Base-by-base conservation (phyloP, 2,329 filamentous ascomycete genomes). In the Scleromitrula shiraiana region DNA sequence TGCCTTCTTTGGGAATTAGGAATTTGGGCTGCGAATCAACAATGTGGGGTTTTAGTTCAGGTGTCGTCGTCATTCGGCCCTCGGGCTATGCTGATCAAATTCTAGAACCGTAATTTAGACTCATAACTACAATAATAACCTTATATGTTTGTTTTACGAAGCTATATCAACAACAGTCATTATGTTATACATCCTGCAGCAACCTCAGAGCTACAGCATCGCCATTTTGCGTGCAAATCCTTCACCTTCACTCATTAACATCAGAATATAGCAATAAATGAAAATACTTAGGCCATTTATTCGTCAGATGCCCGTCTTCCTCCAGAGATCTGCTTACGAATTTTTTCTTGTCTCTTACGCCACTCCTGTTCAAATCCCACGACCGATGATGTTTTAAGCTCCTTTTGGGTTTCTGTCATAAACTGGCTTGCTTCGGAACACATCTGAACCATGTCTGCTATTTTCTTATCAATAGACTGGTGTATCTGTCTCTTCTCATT, bases 341-440 rank as follows among this genome's bases (percentile, higher is more conserved):
- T 55, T 3, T 14, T 30, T 14, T 56, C 54, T 41, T 64, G 60
- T 27, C 49, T 47, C 38, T 48, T 54, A 10, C 54, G 43, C 61
- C 62, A 64, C 19, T 56, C 50, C 35, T 52, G 53, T 29, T 60
- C 54, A 29, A 58, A 52, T 0, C 41, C 32, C 27, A 8, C 33
- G 2, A 56, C 26, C 2, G 55, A 19, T 17, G 52, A 51, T 26
- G 51, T 48, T 41, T 53, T 56, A 7, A 59, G 6, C 9, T 50
- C 44, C 22, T 56, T 24, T 10, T 41, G 46, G 6, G 45, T 51
- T 23, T 55, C 46, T 7, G 36, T 39, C 10, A 59, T 45, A 15
- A 40, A 41, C 2, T 48, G 35, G 33, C 39, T 54, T 7, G 62
- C 50, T 27, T 55, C 53, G 7, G 39, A 43, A 29, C 58, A 62